A percentile compares a stretch with the other conserved stretches of the same genome.
phyloP scores from a whole-genome alignment of 1,284 basidiomycete species.

The Pseudomicrostroma phylloplanum region DNA sequence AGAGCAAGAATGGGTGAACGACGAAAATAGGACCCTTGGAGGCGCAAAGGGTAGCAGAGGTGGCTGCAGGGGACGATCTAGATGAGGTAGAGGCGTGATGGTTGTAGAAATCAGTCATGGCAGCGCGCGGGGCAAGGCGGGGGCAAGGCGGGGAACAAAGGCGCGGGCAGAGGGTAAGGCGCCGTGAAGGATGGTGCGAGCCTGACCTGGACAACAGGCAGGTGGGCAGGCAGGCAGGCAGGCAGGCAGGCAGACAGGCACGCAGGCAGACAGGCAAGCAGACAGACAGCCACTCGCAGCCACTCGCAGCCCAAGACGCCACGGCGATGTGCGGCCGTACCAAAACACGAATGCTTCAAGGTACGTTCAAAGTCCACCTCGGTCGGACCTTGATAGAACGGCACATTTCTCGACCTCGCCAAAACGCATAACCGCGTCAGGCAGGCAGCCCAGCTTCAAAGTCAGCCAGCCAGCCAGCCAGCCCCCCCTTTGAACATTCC shows the following conservation, averaged over 20 bases:
- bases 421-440: too few relatives aligned
- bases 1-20: too few relatives aligned
- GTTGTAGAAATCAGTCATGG: too few relatives aligned
- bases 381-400: too few relatives aligned
- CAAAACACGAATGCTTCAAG: neutral
- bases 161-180: neutral
- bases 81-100: too few relatives aligned
- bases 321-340: neutral
- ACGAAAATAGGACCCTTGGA: too few relatives aligned
- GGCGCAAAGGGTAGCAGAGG: too few relatives aligned
- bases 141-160: conserved; percentile 3
- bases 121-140: neutral
- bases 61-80: too few relatives aligned
- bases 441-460: too few relatives aligned
- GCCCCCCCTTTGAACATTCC: too few relatives aligned
- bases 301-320: neutral
- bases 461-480: too few relatives aligned
- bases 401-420: too few relatives aligned
- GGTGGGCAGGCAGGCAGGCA: neutral
- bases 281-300: neutral
- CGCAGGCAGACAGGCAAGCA: neutral
- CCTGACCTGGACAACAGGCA: neutral
- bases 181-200: neutral
- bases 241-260: neutral
- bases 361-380: neutral